Evolutionary conservation across 805 yeast genomes (phyloP).

Genomic region (Priceomyces medius): DNA sequence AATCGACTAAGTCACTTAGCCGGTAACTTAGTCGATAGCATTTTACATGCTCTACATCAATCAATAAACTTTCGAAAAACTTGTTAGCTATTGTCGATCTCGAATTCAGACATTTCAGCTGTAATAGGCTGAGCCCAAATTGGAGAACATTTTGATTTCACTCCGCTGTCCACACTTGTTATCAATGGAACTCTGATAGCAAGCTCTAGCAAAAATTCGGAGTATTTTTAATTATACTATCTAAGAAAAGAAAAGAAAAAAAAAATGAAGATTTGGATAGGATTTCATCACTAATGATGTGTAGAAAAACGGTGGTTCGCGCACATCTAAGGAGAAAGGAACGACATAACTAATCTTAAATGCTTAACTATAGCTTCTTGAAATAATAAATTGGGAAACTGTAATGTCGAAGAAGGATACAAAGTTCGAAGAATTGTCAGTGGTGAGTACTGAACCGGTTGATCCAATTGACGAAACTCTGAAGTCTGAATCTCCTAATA

Average conservation of each 20-base stretch:
- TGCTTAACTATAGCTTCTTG: neutral
- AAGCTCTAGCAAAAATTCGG: constrained; percentile 45
- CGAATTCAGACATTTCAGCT: neutral
- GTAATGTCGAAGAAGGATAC: constrained; percentile 6
- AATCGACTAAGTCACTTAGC: no score
- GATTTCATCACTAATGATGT: no score
- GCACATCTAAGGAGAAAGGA: no score
- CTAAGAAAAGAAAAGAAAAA: constrained; percentile 15
- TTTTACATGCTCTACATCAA: no score
- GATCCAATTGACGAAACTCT: constrained; percentile 18
- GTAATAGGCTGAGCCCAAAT: neutral
- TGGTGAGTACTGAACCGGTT: constrained; percentile 36
- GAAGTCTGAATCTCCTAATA: constrained; percentile 1
- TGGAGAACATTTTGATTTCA: neutral
- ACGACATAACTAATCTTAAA: no score
- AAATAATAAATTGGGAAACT: neutral
- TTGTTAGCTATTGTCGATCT: neutral
- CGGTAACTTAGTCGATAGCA: no score
- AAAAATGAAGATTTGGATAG: no score
- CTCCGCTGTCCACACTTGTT: constrained; percentile 51
- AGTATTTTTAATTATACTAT: constrained; percentile 27
- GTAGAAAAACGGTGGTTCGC: no score
- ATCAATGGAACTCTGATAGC: constrained; percentile 25
- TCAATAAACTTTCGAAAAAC: no score
- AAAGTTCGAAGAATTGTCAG: constrained; percentile 24